These are phyloP conservation scores for Plectosphaerella sp. DNA, from an alignment of 2,329 filamentous ascomycete genomes.

Conservation along the genomic window DNA sequence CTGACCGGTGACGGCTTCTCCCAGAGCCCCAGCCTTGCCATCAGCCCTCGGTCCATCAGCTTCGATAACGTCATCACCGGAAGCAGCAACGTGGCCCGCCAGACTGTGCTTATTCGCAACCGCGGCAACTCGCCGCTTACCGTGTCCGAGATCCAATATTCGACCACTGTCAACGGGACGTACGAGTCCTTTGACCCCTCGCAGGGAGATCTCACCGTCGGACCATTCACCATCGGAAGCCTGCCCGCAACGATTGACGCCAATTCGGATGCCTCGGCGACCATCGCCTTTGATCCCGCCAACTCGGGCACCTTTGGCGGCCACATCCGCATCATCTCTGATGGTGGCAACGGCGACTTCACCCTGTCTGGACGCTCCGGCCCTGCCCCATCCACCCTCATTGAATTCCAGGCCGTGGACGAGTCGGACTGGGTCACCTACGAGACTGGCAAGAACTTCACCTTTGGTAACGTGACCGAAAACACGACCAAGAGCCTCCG, in stretches of 20 bases:
- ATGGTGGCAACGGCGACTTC: conserved; percentile 44
- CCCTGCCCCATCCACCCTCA: conserved; percentile 39
- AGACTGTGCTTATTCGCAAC: conserved; percentile 45
- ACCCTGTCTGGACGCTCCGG: conserved; percentile 45
- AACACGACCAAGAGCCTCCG: conserved; percentile 41
- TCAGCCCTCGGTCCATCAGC: conserved; percentile 42
- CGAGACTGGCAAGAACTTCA: conserved; percentile 36
- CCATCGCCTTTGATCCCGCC: conserved; percentile 42
- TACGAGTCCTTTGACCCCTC: conserved; percentile 31
- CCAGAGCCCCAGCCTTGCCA: conserved; percentile 34
- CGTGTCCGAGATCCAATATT: conserved; percentile 39
- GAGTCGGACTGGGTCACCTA: conserved; percentile 46
- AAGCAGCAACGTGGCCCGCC: conserved; percentile 27
- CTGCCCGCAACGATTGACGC: conserved; percentile 40
- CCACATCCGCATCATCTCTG: conserved; percentile 41
- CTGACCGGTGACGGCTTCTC: conserved; percentile 47
- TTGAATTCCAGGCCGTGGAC: conserved; percentile 52
- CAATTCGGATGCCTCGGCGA: conserved; percentile 32
- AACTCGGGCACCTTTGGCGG: conserved; percentile 41
- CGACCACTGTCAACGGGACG: conserved; percentile 36
- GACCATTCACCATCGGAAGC: conserved; percentile 42
- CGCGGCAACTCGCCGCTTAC: conserved; percentile 40
- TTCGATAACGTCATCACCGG: conserved; percentile 47
- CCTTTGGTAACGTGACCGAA: conserved; percentile 51
- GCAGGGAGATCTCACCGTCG: conserved; percentile 31